Evolutionary conservation across 768 basidiomycete species (phyloP).

Genomic region (Mycena floridula): DNA sequence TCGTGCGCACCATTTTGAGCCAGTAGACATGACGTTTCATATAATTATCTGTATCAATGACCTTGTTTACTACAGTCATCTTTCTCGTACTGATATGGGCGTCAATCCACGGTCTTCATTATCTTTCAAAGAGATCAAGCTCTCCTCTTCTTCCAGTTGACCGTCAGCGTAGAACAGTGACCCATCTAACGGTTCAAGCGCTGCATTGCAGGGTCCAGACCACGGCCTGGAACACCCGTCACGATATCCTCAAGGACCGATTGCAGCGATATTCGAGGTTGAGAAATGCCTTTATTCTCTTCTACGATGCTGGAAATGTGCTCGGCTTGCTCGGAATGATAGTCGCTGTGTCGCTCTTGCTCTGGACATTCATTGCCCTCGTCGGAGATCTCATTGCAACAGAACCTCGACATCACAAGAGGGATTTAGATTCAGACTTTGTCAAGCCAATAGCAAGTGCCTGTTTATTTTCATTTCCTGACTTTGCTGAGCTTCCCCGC

Average conservation of each 20-base stretch:
- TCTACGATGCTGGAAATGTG: not conserved
- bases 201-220: not conserved
- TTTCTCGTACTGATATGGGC: not conserved
- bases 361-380: not conserved
- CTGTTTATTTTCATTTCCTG: not conserved
- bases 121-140: not conserved
- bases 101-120: not conserved
- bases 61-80: no score
- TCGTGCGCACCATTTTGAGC: slow-evolving; percentile 89
- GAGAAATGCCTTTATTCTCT: not conserved
- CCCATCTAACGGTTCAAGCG: not conserved
- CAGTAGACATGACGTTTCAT: no score
- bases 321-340: not conserved
- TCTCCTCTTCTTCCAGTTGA: not conserved
- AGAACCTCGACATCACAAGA: not conserved
- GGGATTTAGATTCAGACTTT: not conserved
- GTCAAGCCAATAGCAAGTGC: not conserved
- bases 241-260: not conserved
- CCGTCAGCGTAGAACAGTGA: not conserved
- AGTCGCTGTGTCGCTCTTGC: not conserved
- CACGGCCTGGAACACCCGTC: not conserved
- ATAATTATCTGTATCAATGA: no score
- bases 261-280: not conserved
- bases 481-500: not conserved
- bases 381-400: not conserved